These are phyloP conservation scores for Typha latifolia DNA, from an alignment of 176 grass and related monocot species.

Conservation along the genomic window DNA sequence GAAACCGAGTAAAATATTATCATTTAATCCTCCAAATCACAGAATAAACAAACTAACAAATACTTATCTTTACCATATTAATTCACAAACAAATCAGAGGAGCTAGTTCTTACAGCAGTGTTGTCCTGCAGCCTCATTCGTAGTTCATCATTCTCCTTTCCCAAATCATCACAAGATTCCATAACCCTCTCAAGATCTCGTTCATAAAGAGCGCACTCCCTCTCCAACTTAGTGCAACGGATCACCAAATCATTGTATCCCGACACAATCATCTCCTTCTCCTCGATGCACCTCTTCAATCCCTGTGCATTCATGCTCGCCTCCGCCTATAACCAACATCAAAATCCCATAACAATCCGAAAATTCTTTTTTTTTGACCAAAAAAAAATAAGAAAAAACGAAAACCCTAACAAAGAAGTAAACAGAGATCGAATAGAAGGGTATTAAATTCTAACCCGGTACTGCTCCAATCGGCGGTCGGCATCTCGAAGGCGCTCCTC, in stretches of 20 bases:
- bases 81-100: slow-evolving; percentile 3
- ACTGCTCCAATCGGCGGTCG: slow-evolving; percentile 33
- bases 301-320: slow-evolving; percentile 63
- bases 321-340: slow-evolving; percentile 33
- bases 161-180: slow-evolving; percentile 76
- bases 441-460: slow-evolving; percentile 16
- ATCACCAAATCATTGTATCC: slow-evolving; percentile 31
- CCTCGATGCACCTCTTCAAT: slow-evolving; percentile 65
- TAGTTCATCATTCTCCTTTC: slow-evolving; percentile 61
- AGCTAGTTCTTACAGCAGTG: slow-evolving; percentile 24
- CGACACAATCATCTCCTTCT: slow-evolving; percentile 45
- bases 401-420: too few species aligned
- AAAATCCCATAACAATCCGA: background rate
- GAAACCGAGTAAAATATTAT: too few species aligned
- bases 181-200: slow-evolving; percentile 71
- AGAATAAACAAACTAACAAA: background rate
- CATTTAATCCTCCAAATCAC: background rate
- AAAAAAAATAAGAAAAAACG: too few species aligned
- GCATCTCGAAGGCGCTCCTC: slow-evolving; percentile 57
- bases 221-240: slow-evolving; percentile 45
- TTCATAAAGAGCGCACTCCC: slow-evolving; percentile 78
- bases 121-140: slow-evolving; percentile 25
- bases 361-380: background rate
- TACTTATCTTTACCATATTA: background rate
- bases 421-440: too few species aligned